These are phyloP conservation scores for Chaetoceros tenuissimus DNA, from an alignment of 108 stramenopile species.

Conservation along the genomic window DNA sequence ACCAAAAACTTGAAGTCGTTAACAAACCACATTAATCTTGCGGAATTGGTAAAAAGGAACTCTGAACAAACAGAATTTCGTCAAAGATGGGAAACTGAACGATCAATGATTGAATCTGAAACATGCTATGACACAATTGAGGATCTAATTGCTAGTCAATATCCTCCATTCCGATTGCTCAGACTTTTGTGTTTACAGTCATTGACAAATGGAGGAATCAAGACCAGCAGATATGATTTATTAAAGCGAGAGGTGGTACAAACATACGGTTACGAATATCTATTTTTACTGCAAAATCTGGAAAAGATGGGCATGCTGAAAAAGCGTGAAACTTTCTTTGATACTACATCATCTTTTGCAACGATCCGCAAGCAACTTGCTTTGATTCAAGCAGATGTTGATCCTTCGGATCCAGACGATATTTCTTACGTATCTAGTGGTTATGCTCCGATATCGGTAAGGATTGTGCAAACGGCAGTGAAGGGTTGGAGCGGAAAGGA, in stretches of 20 bases:
- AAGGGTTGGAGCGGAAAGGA: conserved; percentile 71
- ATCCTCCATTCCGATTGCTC: conserved; percentile 66
- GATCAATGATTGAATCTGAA: conserved; percentile 91
- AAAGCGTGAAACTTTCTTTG: conserved; percentile 65
- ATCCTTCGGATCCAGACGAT: conserved; percentile 84
- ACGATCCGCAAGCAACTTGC: conserved; percentile 65
- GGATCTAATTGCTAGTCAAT: conserved; percentile 60
- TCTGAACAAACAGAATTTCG: conserved; percentile 79
- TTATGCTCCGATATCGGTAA: conserved; percentile 86
- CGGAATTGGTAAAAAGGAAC: conserved; percentile 81
- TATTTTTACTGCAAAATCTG: conserved; percentile 70
- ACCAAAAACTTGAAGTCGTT: conserved; percentile 64
- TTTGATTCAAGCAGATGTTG: conserved; percentile 86
- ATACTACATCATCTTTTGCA: conserved; percentile 57
- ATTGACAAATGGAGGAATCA: conserved; percentile 84
- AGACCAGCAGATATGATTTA: conserved; percentile 75
- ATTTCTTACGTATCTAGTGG: conserved; percentile 88
- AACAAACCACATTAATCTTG: conserved; percentile 92
- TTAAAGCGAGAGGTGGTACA: conserved; percentile 80
- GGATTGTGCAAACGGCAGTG: conserved; percentile 81
- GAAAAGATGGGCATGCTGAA: conserved; percentile 80
- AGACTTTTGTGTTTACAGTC: conserved; percentile 88
- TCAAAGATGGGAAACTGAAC: conserved; percentile 90
- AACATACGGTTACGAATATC: conserved; percentile 88
- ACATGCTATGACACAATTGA: conserved; percentile 74